These are phyloP conservation scores for Verticillium isaacii DNA, from an alignment of 2,329 filamentous ascomycete genomes.

Conservation along the genomic window DNA sequence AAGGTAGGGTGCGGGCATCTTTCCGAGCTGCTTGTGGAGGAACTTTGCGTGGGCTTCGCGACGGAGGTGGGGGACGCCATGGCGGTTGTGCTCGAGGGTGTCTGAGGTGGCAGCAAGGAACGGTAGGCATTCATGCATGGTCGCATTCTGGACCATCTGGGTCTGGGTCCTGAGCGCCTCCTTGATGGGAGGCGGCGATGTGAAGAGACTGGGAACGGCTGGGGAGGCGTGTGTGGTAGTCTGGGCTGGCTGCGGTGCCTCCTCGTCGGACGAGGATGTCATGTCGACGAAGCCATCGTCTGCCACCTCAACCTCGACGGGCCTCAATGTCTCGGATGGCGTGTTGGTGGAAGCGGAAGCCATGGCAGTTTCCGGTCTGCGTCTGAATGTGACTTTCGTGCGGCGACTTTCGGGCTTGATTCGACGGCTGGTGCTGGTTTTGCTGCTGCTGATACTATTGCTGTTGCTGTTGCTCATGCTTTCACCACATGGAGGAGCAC, in stretches of 20 bases:
- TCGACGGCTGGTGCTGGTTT: slow-evolving; percentile 2
- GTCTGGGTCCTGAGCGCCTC: slow-evolving; percentile 69
- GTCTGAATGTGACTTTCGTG: slow-evolving; percentile 26
- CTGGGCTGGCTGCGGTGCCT: slow-evolving; percentile 2
- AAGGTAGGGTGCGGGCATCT: slow-evolving; percentile 66
- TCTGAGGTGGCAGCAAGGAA: slow-evolving; percentile 56
- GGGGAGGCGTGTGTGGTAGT: slow-evolving; percentile 4
- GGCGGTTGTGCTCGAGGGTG: slow-evolving; percentile 54
- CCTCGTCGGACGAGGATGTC: slow-evolving; percentile 1
- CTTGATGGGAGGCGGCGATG: slow-evolving; percentile 52
- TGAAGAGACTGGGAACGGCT: slow-evolving; percentile 53
- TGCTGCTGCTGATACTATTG: slow-evolving; percentile 5
- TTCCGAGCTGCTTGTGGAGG: slow-evolving; percentile 51
- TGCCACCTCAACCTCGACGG: background rate
- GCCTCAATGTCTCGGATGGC: background rate
- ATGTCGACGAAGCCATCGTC: slow-evolving; percentile 11
- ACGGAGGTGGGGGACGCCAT: slow-evolving; percentile 72
- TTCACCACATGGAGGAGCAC: slow-evolving; percentile 8
- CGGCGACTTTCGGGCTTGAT: slow-evolving; percentile 18
- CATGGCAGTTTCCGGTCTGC: slow-evolving; percentile 9
- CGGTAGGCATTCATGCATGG: slow-evolving; percentile 63
- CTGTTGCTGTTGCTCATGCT: background rate
- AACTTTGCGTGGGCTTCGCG: slow-evolving; percentile 59
- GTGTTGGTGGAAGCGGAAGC: slow-evolving; percentile 6
- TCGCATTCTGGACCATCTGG: slow-evolving; percentile 55